phyloP scores from a whole-genome alignment of 2,329 filamentous ascomycete genomes.

The Aspergillus sp. region DNA sequence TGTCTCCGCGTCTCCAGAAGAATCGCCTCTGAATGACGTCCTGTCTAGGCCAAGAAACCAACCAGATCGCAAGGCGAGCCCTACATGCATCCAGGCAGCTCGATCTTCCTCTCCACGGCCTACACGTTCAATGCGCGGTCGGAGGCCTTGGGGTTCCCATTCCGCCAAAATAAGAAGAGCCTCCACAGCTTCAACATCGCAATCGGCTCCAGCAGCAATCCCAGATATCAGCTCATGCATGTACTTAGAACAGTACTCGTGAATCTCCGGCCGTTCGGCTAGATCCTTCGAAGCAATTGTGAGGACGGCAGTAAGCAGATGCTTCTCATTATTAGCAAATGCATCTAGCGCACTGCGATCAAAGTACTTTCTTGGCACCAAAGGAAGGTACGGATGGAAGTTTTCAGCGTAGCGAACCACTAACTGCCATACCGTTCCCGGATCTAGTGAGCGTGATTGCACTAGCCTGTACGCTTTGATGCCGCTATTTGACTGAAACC shows the following conservation, averaged over 20 bases:
- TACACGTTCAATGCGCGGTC: slow-evolving; percentile 61
- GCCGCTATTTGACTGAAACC: slow-evolving; percentile 33
- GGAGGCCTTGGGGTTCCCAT: slow-evolving; percentile 69
- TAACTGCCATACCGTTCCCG: slow-evolving; percentile 54
- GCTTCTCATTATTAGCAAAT: slow-evolving; percentile 63
- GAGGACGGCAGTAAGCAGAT: slow-evolving; percentile 69
- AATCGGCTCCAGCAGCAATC: slow-evolving; percentile 66
- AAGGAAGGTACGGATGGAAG: slow-evolving; percentile 70
- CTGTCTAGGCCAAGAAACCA: slow-evolving; percentile 71
- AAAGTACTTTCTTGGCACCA: slow-evolving; percentile 64
- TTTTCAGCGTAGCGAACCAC: slow-evolving; percentile 62
- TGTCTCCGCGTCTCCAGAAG: slow-evolving; percentile 59
- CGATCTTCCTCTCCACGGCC: slow-evolving; percentile 73
- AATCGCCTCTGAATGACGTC: slow-evolving; percentile 65
- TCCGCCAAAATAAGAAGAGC: slow-evolving; percentile 69
- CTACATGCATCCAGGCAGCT: slow-evolving; percentile 76
- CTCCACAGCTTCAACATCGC: slow-evolving; percentile 70
- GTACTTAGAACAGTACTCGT: slow-evolving; percentile 66
- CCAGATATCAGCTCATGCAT: slow-evolving; percentile 70
- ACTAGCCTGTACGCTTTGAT: slow-evolving; percentile 48
- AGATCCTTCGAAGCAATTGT: slow-evolving; percentile 72
- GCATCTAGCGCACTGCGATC: slow-evolving; percentile 55
- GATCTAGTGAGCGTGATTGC: slow-evolving; percentile 48
- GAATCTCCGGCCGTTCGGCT: slow-evolving; percentile 63
- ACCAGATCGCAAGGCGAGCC: slow-evolving; percentile 67